These are phyloP conservation scores for Lachancea fermentati DNA, from an alignment of 805 yeast species.

Conservation along the genomic window DNA sequence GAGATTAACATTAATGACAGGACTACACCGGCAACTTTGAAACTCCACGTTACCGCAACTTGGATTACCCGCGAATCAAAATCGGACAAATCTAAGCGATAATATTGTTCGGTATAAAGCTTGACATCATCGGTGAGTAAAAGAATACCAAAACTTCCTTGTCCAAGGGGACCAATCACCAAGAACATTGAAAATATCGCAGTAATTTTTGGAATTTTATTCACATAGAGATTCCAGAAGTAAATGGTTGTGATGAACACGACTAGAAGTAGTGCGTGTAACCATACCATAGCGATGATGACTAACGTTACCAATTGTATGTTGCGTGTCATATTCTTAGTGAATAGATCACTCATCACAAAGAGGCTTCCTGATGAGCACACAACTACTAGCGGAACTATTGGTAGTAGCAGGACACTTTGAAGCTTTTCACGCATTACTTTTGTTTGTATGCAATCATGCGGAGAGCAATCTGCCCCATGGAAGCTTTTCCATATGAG, in stretches of 20 bases:
- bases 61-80: constrained; percentile 14
- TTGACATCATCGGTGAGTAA: constrained; percentile 43
- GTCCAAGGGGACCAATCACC: constrained; percentile 82
- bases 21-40: constrained; percentile 35
- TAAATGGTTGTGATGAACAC: constrained; percentile 50
- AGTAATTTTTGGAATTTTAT: constrained; percentile 52
- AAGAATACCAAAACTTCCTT: constrained; percentile 68
- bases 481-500: constrained; percentile 37
- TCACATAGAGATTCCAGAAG: constrained; percentile 51
- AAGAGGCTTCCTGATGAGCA: constrained; percentile 65
- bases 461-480: constrained; percentile 20
- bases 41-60: constrained; percentile 26
- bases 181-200: constrained; percentile 62
- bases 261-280: constrained; percentile 60
- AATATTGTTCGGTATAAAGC: constrained; percentile 19
- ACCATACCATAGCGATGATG: constrained; percentile 56
- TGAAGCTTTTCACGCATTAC: constrained; percentile 39
- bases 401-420: constrained; percentile 60
- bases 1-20: constrained; percentile 43
- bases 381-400: constrained; percentile 75
- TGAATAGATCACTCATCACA: constrained; percentile 33
- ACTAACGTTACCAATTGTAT: constrained; percentile 46
- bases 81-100: constrained; percentile 14
- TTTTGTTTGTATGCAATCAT: constrained; percentile 14
- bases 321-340: constrained; percentile 37